Evolutionary conservation across 768 basidiomycete genomes (phyloP), one percentile per base, ranked within the genome.

Genomic region (Suillus brevipes): DNA sequence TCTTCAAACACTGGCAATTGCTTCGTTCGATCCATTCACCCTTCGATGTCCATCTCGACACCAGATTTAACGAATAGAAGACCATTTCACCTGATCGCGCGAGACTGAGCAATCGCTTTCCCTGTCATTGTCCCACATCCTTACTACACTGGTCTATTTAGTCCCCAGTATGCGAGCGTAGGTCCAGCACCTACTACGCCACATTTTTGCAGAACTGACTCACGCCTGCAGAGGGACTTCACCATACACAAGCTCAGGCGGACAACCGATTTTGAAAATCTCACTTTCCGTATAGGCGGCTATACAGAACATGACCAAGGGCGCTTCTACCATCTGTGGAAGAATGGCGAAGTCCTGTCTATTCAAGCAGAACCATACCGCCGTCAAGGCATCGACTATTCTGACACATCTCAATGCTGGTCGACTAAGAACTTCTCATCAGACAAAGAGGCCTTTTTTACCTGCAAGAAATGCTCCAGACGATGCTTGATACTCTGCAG

Each of bases 351-450:
- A 53, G 72, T 68, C 61, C 60, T 78, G 23, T 60, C 68, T 50
- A 71, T 76, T 38, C 75, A 76, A 64, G 75, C 72, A 16, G 77
- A 75, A 62, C 72, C 77, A 8, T 77, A 70, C 65, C 65, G 67
- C 63, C 75, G 72, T 50, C 65, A 64, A 8, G 67, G 62, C 13
- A 14, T 62, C 43, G 25, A 31, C 20, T 58, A 60, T 14, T 7
- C 56, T 38, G 0, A 14, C 31, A 8, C 55, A 14, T 6, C 60
- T 14, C 13, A 40, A 16, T 40, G 42, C 9, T 7, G 1, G 20
- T 18, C 18, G 2, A 28, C 50, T 7, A 14, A 8, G 14, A 5
- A 36, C 18, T 69, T 63, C 52, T 0, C 63, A 28, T 71, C 70
- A 42, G 75, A 77, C 53, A 25, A 25, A 23, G 64, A 67, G 31